Evolutionary conservation across 352 stramenopile species (phyloP).

Genomic region (Phytophthora palmivora): DNA sequence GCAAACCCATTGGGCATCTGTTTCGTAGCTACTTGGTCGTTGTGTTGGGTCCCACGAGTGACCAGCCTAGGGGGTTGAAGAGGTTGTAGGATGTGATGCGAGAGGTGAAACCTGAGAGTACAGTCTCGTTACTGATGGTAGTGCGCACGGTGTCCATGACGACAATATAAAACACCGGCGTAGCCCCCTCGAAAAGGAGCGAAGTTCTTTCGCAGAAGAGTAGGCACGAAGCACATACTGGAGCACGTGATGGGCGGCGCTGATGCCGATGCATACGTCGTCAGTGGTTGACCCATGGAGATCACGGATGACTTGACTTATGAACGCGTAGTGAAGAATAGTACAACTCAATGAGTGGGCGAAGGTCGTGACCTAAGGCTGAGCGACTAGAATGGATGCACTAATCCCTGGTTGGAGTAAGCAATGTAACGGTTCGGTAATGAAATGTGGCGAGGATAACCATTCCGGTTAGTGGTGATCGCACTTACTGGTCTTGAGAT

Average conservation of each 20-base stretch:
- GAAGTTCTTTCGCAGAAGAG: constrained; percentile 81
- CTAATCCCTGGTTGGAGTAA: too few relatives aligned
- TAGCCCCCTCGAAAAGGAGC: constrained; percentile 64
- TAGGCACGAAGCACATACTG: constrained; percentile 55
- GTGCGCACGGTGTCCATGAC: constrained; percentile 65
- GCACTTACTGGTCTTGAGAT: too few relatives aligned
- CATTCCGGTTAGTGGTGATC: too few relatives aligned
- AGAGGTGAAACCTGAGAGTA: constrained; percentile 46
- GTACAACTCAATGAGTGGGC: too few relatives aligned
- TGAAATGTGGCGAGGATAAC: too few relatives aligned
- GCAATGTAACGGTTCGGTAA: too few relatives aligned
- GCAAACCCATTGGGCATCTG: too few relatives aligned
- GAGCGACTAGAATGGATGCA: too few relatives aligned
- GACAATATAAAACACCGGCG: constrained; percentile 65
- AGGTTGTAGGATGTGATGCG: constrained; percentile 47
- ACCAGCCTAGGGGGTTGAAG: constrained; percentile 43
- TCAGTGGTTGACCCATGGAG: constrained; percentile 30
- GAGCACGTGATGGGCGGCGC: constrained; percentile 13
- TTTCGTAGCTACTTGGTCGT: too few relatives aligned
- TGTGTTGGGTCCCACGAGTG: constrained; percentile 37
- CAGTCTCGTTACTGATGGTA: constrained; percentile 38
- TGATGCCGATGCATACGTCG: constrained; percentile 12
- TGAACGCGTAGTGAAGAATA: constrained; percentile 18
- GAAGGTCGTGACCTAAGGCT: neutral
- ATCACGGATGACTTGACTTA: neutral